Evolutionary conservation across 495 filamentous ascomycete species (phyloP), one percentile per base, ranked within the genome.

Genomic region (Aspergillus heteromorphus): DNA sequence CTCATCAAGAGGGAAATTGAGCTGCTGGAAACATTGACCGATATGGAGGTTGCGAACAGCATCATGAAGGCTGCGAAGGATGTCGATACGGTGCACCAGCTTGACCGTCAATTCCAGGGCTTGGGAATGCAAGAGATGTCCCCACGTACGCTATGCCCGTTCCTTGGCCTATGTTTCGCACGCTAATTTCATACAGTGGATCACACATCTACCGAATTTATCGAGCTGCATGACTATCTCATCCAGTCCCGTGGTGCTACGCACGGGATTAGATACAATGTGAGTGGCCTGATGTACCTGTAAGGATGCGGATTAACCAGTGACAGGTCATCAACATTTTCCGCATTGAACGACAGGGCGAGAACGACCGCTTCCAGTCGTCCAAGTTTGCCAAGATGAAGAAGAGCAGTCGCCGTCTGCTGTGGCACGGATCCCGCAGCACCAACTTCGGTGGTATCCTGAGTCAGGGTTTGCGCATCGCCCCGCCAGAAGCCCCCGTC

Each of bases 361-460:
- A 95, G 67, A 64, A 70, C 14, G 82, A 84, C 0, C 83, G 87
- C 3, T 89, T 91, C 65, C 65, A 79, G 2, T 68, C 78, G n/a
- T 81, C 77, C 4, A 41, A 62, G 0, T 86, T 69, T 57, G 65
- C 79, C 19, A 72, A 65, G 0, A 43, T 74, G 23, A 62, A 74
- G 40, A 71, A 71, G 43, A 74, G 71, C 48, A 78, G 91, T 59
- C 81, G 86, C 25, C 81, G 85, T 19, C 82, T 95, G 9, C 77
- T 96, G 3, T 96, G 91, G 91, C 91, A 95, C 62, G 89, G 89
- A 7, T 74, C 72, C 13, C 82, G 88, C 16, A 76, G 77, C 21
- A 91, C 87, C 40, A 95, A 95, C 63, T 93, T 86, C 58, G 85
- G 83, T 58, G 88, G 89, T 55, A 93, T 95, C 45, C 79, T 95